These are phyloP conservation scores for Saccharomyces jurei DNA, from an alignment of 805 yeast species.

Conservation along the genomic window DNA sequence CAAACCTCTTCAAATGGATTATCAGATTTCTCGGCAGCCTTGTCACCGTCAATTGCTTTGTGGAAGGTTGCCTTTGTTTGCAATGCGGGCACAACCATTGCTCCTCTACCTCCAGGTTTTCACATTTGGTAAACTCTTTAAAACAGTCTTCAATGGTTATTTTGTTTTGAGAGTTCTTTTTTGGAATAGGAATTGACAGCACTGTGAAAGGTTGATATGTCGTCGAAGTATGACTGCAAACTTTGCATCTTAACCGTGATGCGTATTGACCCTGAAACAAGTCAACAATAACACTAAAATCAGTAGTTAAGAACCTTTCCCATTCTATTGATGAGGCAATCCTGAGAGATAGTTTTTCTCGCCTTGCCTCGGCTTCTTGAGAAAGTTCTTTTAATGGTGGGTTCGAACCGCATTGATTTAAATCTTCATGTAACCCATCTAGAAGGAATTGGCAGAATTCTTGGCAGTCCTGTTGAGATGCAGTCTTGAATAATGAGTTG, in stretches of 20 bases:
- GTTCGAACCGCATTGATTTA: conserved; percentile 57
- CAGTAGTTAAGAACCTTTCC: conserved; percentile 79
- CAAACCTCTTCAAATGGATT: conserved; percentile 77
- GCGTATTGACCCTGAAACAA: conserved; percentile 85
- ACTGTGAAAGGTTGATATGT: conserved; percentile 80
- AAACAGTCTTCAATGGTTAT: conserved; percentile 59
- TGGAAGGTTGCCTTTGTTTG: conserved; percentile 50
- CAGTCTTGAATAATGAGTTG: conserved; percentile 71
- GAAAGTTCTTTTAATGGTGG: conserved; percentile 51
- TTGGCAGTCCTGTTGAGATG: conserved; percentile 87
- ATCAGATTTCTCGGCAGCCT: conserved; percentile 72
- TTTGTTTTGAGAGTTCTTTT: conserved; percentile 33
- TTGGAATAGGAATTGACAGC: conserved; percentile 73
- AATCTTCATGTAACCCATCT: conserved; percentile 88
- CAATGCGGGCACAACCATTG: conserved; percentile 83
- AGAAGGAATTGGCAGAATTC: conserved; percentile 81
- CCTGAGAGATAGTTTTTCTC: conserved; percentile 69
- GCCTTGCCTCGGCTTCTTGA: conserved; percentile 58
- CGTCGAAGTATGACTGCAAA: conserved; percentile 72
- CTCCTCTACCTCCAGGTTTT: conserved; percentile 68
- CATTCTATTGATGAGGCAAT: conserved; percentile 86
- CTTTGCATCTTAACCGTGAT: conserved; percentile 64
- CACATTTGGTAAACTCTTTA: conserved; percentile 69
- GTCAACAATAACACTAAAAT: conserved; percentile 74
- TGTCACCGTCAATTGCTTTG: conserved; percentile 66